Evolutionary conservation across 192 early-diverging fungal species (phyloP).

Genomic region (Dissophora globulifera): DNA sequence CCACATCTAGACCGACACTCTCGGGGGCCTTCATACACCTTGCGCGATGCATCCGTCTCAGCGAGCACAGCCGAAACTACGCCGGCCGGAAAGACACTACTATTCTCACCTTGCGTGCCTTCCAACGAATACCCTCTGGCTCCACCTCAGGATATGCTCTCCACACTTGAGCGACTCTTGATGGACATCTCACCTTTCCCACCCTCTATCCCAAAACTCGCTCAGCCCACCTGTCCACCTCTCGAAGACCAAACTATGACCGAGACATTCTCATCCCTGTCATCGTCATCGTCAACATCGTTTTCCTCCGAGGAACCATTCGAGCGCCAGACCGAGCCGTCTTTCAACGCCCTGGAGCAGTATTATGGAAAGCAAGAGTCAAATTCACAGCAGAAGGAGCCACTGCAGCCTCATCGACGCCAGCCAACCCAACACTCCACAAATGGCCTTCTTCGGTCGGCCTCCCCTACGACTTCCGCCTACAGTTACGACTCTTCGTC

Average conservation of each 20-base stretch:
- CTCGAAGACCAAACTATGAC: slow-evolving; percentile 22
- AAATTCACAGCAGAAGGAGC: background rate
- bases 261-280: slow-evolving; percentile 8
- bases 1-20: slow-evolving; percentile 6
- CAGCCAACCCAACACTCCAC: background rate
- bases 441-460: slow-evolving; percentile 11
- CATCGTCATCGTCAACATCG: slow-evolving; percentile 3
- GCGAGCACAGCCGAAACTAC: background rate
- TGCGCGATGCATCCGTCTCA: slow-evolving; percentile 9
- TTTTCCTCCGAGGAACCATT: slow-evolving; percentile 5
- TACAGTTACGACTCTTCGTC: slow-evolving; percentile 14
- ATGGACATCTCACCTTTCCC: slow-evolving; percentile 51
- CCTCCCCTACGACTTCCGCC: slow-evolving; percentile 6
- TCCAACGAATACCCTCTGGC: slow-evolving; percentile 2
- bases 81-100: background rate
- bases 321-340: slow-evolving; percentile 3
- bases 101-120: background rate
- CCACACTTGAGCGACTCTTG: slow-evolving; percentile 28
- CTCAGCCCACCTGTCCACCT: slow-evolving; percentile 39
- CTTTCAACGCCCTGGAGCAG: background rate
- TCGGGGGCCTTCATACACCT: slow-evolving; percentile 33
- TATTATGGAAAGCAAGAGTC: slow-evolving; percentile 5
- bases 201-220: slow-evolving; percentile 38
- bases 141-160: slow-evolving; percentile 30
- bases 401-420: background rate